Evolutionary conservation across 192 early-diverging fungal genomes (phyloP), one percentile per base, ranked within the genome.

Genomic region (Mycoemilia scoparia): DNA sequence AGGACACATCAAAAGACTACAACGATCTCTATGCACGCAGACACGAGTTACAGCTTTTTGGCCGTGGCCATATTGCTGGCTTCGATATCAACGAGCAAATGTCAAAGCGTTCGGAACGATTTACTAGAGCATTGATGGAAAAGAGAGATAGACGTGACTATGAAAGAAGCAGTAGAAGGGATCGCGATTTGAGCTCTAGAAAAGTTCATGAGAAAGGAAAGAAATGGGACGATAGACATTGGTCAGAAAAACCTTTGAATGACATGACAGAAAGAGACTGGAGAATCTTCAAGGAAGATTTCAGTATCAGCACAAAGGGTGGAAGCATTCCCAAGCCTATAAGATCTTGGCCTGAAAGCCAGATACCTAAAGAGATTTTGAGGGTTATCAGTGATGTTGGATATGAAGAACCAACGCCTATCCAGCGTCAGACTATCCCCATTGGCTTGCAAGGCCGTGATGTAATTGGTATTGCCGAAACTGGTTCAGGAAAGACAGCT

Each of bases 251-350:
- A 45, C 70, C 75, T 8, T 57, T 96, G 43, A 41, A 41, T 5
- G 76, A 95, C 33, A 98, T 98, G 95, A 70, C 62, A 31, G 89
- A 96, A 54, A 69, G 95, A 43, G 95, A 98, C 43, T 98, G 95
- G 95, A 81, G 95, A 54, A 98, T 98, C 36, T 96, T 98, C 59
- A 90, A 88, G 39, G 95, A 98, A 55, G 95, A 98, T 46, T 95
- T 81, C 56, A 85, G 78, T 46, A 98, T 98, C 31, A 61, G 87
- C 3, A 85, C 79, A 46, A 92, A 93, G 62, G 95, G 87, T 67
- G 71, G 84, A 29, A 61, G 71, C 32, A 84, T 92, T 39, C 95
- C 91, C 27, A 66, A 76, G 32, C 89, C 95, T 11, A 69, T 93
- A 14, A 70, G 95, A 27, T 67, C 64, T 13, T 98, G 95, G 95